These are phyloP conservation scores for Fragosphaeria purpurea DNA, from an alignment of 2,329 filamentous ascomycete species.

Conservation along the genomic window DNA sequence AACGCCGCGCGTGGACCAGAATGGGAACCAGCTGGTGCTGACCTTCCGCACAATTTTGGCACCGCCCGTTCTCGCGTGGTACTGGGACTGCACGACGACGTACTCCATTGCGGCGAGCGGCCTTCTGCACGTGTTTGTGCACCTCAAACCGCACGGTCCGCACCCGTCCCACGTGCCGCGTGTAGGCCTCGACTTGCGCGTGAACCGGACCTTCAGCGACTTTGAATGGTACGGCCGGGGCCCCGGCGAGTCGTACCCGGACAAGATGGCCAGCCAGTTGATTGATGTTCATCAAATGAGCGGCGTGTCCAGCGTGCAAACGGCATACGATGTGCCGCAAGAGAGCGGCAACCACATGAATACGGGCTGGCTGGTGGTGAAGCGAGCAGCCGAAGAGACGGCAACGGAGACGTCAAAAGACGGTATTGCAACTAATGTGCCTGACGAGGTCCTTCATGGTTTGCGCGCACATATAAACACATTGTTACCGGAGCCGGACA, in stretches of 20 bases:
- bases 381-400: background rate
- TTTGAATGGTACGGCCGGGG: slow-evolving; percentile 54
- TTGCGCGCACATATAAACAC: too few relatives aligned
- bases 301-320: slow-evolving; percentile 43
- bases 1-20: too few relatives aligned
- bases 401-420: background rate
- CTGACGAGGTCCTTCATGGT: too few relatives aligned
- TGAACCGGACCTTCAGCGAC: slow-evolving; percentile 34
- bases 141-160: slow-evolving; percentile 34
- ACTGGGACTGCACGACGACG: slow-evolving; percentile 28
- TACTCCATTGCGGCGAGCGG: slow-evolving; percentile 32
- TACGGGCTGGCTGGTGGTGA: slow-evolving; percentile 40
- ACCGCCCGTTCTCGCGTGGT: slow-evolving; percentile 54
- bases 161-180: slow-evolving; percentile 48
- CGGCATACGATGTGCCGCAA: slow-evolving; percentile 56
- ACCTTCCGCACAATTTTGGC: slow-evolving; percentile 39
- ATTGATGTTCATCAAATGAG: slow-evolving; percentile 19
- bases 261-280: slow-evolving; percentile 45
- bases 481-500: too few relatives aligned
- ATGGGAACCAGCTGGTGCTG: slow-evolving; percentile 23
- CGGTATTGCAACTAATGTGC: too few relatives aligned
- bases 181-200: slow-evolving; percentile 47
- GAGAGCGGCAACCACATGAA: slow-evolving; percentile 56
- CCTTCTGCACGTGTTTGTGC: slow-evolving; percentile 33
- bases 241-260: slow-evolving; percentile 53